Conservation (phyloP, 83 land plant species). For the Picea abies region DNA sequence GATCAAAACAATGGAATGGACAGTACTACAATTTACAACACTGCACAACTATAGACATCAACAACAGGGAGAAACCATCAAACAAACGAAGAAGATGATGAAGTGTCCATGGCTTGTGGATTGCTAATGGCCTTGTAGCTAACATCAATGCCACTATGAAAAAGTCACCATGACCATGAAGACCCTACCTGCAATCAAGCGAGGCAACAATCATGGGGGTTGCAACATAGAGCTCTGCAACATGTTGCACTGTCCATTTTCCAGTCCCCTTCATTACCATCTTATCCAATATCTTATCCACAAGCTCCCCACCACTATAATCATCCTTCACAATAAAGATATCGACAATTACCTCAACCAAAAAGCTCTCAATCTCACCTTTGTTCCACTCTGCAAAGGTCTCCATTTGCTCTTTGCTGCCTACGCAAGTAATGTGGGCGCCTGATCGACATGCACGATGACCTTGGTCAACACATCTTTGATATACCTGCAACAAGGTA, state of each 20-base stretch:
- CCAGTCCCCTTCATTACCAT: slow-evolving; percentile 55
- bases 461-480: slow-evolving; percentile 17
- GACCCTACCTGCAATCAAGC: slow-evolving; percentile 32
- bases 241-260: slow-evolving; percentile 64
- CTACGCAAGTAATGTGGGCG: slow-evolving; percentile 2
- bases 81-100: no score
- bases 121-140: no score
- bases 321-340: slow-evolving; percentile 48
- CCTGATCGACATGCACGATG: slow-evolving; percentile 39
- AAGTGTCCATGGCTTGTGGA: no score
- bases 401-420: slow-evolving; percentile 5
- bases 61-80: no score
- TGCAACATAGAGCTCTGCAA: slow-evolving; percentile 51
- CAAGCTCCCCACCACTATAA: slow-evolving; percentile 28
- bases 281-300: slow-evolving; percentile 53
- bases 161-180: no score
- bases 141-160: no score
- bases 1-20: no score
- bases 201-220: slow-evolving; percentile 57
- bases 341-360: slow-evolving; percentile 38
- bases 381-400: slow-evolving; percentile 44
- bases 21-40: no score
- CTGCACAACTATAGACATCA: no score
- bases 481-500: background rate
- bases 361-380: slow-evolving; percentile 45